Conservation (phyloP, 2,329 filamentous ascomycete species). For the Huntiella omanensis region DNA sequence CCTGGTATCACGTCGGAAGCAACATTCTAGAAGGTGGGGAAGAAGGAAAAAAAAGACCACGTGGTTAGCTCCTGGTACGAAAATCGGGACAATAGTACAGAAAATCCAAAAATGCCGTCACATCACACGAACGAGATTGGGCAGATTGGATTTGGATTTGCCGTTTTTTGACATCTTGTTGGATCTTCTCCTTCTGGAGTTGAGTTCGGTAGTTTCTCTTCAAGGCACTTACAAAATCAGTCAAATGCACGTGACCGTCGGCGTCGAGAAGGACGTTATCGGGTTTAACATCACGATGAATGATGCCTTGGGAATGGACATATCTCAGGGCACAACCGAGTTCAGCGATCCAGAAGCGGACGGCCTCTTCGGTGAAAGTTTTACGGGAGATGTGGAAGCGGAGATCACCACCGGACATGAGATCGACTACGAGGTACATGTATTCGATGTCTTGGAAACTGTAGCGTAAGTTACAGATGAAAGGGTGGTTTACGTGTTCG, state of each 20-base stretch:
- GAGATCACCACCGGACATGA: conserved; percentile 94
- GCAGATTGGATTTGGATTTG: too few species aligned
- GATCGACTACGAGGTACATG: conserved; percentile 93
- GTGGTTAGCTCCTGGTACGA: too few species aligned
- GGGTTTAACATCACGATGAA: conserved; percentile 80
- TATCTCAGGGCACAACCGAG: conserved; percentile 80
- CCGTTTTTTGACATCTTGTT: too few species aligned
- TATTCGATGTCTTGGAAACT: conserved; percentile 99
- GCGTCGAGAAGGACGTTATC: conserved; percentile 79
- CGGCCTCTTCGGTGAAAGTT: conserved; percentile 91
- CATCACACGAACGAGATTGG: too few species aligned
- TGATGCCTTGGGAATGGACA: conserved; percentile 69
- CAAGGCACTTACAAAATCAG: conserved; percentile 62
- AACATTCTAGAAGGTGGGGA: conserved; percentile 49
- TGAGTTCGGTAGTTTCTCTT: too few species aligned
- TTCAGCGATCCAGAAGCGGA: conserved; percentile 93
- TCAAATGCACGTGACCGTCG: conserved; percentile 88
- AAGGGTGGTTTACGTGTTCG: conserved; percentile 92
- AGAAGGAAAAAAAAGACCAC: too few species aligned
- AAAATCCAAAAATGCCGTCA: too few species aligned
- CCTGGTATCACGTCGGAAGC: conserved; percentile 79
- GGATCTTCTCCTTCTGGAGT: too few species aligned
- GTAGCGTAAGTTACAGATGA: conserved; percentile 95
- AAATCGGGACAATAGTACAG: too few species aligned
- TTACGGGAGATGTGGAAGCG: conserved; percentile 96